phyloP scores from a whole-genome alignment of 805 yeast species.

The Candida fluviatilis region DNA sequence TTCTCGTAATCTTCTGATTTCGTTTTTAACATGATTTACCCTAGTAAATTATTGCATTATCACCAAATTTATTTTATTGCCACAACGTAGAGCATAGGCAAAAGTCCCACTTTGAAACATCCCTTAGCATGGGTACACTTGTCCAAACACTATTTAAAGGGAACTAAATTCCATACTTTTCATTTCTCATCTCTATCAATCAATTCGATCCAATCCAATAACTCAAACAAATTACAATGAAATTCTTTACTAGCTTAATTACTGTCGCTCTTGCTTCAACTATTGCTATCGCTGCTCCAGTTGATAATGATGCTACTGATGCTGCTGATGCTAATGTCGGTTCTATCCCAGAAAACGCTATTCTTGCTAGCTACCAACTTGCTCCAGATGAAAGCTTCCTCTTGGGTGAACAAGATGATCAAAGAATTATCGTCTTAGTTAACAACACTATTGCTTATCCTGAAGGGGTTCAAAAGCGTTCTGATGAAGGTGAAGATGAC shows the following conservation, averaged over 20 bases:
- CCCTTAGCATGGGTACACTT: too few relatives aligned
- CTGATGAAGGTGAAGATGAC: background rate
- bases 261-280: too few relatives aligned
- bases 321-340: background rate
- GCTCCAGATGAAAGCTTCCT: background rate
- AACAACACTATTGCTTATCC: slow-evolving; percentile 1
- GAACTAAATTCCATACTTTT: background rate
- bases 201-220: slow-evolving; percentile 1
- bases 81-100: too few relatives aligned
- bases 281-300: background rate
- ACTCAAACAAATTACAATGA: slow-evolving; percentile 1
- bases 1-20: too few relatives aligned
- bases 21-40: too few relatives aligned
- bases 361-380: slow-evolving; percentile 1
- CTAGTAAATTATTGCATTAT: too few relatives aligned
- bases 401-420: background rate
- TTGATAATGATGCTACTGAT: background rate
- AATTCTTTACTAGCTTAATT: slow-evolving; percentile 1
- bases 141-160: too few relatives aligned
- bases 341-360: background rate
- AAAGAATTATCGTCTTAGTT: background rate
- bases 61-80: too few relatives aligned
- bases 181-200: background rate
- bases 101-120: too few relatives aligned
- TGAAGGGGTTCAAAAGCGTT: background rate